Percentiles rank a stretch among this genome's conserved stretches.
Conservation (phyloP, 371 early-diverging fungal genomes). For the Mucor saturninus region DNA sequence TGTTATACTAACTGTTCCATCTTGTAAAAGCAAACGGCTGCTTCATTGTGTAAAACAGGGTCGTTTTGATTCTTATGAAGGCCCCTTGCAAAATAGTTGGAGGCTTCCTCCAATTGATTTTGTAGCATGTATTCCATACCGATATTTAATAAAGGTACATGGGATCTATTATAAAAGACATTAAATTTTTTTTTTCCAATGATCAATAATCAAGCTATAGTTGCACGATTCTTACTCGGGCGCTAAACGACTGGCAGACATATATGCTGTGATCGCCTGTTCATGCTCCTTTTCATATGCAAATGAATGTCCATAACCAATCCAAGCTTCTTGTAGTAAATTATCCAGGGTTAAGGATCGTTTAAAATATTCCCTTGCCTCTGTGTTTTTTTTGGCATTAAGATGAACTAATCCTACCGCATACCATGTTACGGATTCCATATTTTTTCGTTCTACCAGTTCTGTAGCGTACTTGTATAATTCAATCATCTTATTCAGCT, state of each 20-base stretch:
- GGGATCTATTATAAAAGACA: slow-evolving; percentile 51
- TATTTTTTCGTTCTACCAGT: slow-evolving; percentile 33
- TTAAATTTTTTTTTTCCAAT: not conserved
- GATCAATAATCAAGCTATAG: too few relatives aligned
- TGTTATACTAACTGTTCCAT: slow-evolving; percentile 49
- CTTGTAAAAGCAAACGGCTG: slow-evolving; percentile 67
- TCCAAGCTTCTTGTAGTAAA: slow-evolving; percentile 73
- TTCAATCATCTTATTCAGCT: slow-evolving; percentile 61
- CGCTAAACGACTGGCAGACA: slow-evolving; percentile 61
- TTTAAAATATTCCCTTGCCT: slow-evolving; percentile 59
- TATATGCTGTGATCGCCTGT: slow-evolving; percentile 78
- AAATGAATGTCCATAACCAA: slow-evolving; percentile 84
- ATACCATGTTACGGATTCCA: slow-evolving; percentile 62
- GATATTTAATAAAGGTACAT: slow-evolving; percentile 72
- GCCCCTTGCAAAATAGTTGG: slow-evolving; percentile 62
- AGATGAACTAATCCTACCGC: slow-evolving; percentile 81
- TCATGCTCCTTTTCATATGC: slow-evolving; percentile 77
- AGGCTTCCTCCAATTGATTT: slow-evolving; percentile 56
- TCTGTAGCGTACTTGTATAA: slow-evolving; percentile 64
- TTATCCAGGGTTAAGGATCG: slow-evolving; percentile 66
- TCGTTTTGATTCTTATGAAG: slow-evolving; percentile 60
- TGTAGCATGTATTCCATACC: slow-evolving; percentile 77
- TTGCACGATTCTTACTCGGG: slow-evolving; percentile 58
- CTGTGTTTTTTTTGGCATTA: slow-evolving; percentile 55
- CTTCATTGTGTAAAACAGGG: slow-evolving; percentile 70